Percentiles rank a stretch among this genome's conserved stretches.
phyloP scores from a whole-genome alignment of 192 early-diverging fungal genomes.

The Coemansia sp. region DNA sequence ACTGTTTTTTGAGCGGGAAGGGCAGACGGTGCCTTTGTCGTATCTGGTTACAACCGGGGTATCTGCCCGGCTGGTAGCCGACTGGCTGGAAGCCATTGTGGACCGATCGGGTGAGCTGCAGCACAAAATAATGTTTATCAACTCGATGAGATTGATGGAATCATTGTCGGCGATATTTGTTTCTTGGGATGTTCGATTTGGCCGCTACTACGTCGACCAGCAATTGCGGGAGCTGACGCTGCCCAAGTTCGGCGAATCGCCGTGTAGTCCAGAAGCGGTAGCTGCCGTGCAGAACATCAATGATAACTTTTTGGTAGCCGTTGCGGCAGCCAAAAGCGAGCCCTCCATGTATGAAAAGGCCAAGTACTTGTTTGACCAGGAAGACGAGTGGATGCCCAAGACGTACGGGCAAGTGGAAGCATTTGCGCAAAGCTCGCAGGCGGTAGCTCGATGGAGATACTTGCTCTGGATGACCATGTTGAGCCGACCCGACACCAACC shows the following conservation, averaged over 20 bases:
- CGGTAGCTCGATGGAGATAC: conserved; percentile 37
- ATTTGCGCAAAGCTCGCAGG: conserved; percentile 21
- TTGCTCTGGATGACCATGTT: conserved; percentile 36
- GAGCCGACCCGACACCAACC: conserved; percentile 14
- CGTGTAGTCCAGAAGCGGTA: neutral
- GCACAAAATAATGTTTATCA: conserved; percentile 25
- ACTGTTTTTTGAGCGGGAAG: conserved; percentile 30
- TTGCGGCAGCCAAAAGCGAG: conserved; percentile 1
- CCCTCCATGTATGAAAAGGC: neutral
- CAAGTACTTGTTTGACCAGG: conserved; percentile 10
- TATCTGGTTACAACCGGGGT: conserved; percentile 35
- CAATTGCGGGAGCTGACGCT: conserved; percentile 10
- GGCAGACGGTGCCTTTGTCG: conserved; percentile 17
- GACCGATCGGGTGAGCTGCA: neutral
- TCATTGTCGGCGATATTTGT: conserved; percentile 14
- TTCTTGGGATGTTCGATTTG: conserved; percentile 21
- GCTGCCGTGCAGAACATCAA: conserved; percentile 11
- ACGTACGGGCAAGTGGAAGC: neutral
- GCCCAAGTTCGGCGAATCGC: neutral
- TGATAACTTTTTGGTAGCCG: neutral
- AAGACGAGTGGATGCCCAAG: conserved; percentile 16
- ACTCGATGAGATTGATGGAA: conserved; percentile 9
- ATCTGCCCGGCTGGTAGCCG: conserved; percentile 9
- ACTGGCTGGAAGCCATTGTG: conserved; percentile 30
- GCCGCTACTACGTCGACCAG: conserved; percentile 42